phyloP scores from a whole-genome alignment of 495 filamentous ascomycete genomes.

The Penicillium fimorum region DNA sequence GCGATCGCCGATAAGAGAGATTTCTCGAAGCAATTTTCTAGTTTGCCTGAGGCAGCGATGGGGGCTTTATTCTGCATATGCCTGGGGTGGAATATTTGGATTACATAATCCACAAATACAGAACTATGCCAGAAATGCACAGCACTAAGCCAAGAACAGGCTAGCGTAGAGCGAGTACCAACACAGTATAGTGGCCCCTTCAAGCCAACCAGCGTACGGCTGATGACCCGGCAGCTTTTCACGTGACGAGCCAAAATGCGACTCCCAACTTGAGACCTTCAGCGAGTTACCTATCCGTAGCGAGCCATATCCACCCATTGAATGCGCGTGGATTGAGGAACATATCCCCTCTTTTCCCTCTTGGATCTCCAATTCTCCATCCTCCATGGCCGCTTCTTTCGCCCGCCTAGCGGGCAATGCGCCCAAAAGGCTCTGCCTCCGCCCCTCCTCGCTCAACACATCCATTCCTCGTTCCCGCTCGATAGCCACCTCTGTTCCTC shows the following conservation, averaged over 20 bases:
- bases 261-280: conserved; percentile 36
- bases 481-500: conserved; percentile 66
- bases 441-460: conserved; percentile 46
- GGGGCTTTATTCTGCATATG: conserved; percentile 17
- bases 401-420: conserved; percentile 61
- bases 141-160: background rate
- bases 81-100: too few species aligned
- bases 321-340: conserved; percentile 47
- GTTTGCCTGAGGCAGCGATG: conserved; percentile 28
- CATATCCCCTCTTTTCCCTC: conserved; percentile 29
- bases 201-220: conserved; percentile 40
- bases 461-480: conserved; percentile 52
- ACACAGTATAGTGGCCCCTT: conserved; percentile 22
- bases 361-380: conserved; percentile 26
- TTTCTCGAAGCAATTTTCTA: conserved; percentile 39
- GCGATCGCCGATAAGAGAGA: conserved; percentile 40
- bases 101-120: background rate
- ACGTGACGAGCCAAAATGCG: conserved; percentile 48
- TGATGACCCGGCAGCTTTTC: conserved; percentile 43
- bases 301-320: conserved; percentile 39
- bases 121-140: background rate
- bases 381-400: conserved; percentile 65
- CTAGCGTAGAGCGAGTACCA: background rate
- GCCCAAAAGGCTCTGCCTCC: conserved; percentile 63
- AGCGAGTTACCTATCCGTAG: conserved; percentile 35